These are phyloP conservation scores for Isabelozyma pseudorhagii DNA, from an alignment of 805 yeast species.

Conservation along the genomic window DNA sequence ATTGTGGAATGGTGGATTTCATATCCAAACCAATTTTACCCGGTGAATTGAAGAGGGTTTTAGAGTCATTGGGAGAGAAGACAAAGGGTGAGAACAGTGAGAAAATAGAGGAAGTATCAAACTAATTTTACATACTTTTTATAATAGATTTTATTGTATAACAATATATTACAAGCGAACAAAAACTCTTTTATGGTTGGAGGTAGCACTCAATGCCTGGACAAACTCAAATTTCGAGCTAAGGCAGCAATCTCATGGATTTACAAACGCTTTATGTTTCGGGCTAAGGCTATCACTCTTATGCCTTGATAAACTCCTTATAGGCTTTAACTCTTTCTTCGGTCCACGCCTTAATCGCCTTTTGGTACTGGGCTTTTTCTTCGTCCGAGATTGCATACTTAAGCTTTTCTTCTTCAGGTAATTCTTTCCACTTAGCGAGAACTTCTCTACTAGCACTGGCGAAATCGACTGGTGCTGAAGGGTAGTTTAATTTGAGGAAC, in stretches of 20 bases:
- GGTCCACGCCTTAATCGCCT: conserved; percentile 27
- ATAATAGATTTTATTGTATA: not conserved
- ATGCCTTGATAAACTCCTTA: conserved; percentile 1
- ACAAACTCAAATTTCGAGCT: no score
- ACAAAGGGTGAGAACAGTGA: not conserved
- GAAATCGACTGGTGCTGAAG: conserved; percentile 17
- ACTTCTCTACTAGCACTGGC: conserved; percentile 23
- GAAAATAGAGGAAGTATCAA: not conserved
- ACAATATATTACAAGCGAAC: not conserved
- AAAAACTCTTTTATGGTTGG: not conserved
- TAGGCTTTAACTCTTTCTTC: conserved; percentile 22
- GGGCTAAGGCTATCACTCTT: no score
- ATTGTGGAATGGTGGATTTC: conserved; percentile 53
- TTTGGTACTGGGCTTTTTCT: conserved; percentile 16
- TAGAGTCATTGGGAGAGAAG: conserved; percentile 14
- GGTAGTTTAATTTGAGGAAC: conserved; percentile 25
- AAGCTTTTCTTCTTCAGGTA: conserved; percentile 25
- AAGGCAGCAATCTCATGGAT: no score
- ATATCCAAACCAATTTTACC: conserved; percentile 54
- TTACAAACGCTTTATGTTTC: no score
- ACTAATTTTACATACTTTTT: not conserved
- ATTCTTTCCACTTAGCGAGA: conserved; percentile 26
- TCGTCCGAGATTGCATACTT: conserved; percentile 16
- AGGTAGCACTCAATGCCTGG: not conserved
- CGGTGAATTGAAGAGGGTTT: conserved; percentile 35